These are phyloP conservation scores for Colletotrichum navitas DNA, from an alignment of 2,329 filamentous ascomycete genomes.

Conservation along the genomic window DNA sequence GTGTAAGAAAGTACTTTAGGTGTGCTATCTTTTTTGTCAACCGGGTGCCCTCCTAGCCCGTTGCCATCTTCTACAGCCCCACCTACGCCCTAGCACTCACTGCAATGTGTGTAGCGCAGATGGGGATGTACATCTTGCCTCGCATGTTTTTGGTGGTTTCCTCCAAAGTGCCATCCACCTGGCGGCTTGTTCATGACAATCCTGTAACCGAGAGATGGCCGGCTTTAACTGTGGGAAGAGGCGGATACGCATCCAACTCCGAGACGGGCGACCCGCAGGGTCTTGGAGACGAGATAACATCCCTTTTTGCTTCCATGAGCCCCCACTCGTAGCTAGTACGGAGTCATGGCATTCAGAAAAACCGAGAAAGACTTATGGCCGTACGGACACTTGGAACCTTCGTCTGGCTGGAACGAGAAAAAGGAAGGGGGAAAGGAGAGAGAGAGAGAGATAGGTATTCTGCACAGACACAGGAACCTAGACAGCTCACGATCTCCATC, in stretches of 20 bases:
- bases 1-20: no score
- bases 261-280: conserved; percentile 28
- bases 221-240: conserved; percentile 26
- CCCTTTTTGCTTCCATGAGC: not conserved
- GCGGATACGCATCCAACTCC: conserved; percentile 34
- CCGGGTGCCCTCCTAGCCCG: conserved; percentile 20
- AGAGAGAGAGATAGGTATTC: not conserved
- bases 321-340: conserved; percentile 2
- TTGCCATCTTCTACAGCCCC: conserved; percentile 4
- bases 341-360: conserved; percentile 1
- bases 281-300: conserved; percentile 7
- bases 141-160: conserved; percentile 40
- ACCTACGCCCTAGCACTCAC: not conserved
- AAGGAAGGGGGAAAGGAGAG: not conserved
- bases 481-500: conserved; percentile 28
- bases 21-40: no score
- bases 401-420: not conserved
- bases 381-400: not conserved
- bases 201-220: conserved; percentile 10
- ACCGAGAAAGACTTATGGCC: not conserved
- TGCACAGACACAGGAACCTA: conserved; percentile 25
- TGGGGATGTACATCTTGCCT: conserved; percentile 42
- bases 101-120: conserved; percentile 19
- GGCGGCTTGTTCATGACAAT: conserved; percentile 18
- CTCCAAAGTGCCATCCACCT: conserved; percentile 39